Evolutionary conservation across 352 stramenopile genomes (phyloP), one percentile per base, ranked within the genome.

Genomic region (Pythium coloratum): DNA sequence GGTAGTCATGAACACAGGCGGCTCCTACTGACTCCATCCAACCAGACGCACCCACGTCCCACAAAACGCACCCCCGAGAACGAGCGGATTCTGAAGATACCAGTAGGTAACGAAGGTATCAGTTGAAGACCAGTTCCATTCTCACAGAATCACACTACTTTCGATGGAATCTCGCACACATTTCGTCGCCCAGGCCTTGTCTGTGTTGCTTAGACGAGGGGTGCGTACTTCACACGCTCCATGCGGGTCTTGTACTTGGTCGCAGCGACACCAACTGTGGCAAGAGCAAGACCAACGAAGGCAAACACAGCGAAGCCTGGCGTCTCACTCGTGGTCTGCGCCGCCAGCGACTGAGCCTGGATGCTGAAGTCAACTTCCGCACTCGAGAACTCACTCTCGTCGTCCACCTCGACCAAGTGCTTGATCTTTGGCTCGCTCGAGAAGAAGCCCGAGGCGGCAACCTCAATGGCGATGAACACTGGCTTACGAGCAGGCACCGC

Each of bases 401-500:
- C 38, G 18, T 56, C 58, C 7, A 20, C 13, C 2, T 59, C 33
- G 34, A 50, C 10, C 26, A 47, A 12, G 18, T 50, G 13, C 9
- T 58, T 10, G 26, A 58, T 42, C 26, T 20, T 32, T 20, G 59
- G 44, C 18, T 66, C n/a, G 34, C 34, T 34, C 49, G 42, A 66
- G 34, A 53, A 54, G 13, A 59, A 4, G 5, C 40, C 49, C 47
- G n/a, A 26, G 14, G 28, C 9, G 5, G 14, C 24, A 10, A 36
- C 32, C 46, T 61, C 28, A 9, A 67, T 8, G 24, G 24, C 51
- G 26, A 61, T 30, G 51, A 55, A 55, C 61, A 36, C 12, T 12
- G 38, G 34, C 24, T 32, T 18, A 24, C 33, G 33, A 1, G 38
- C 6, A 20, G 61, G 61, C n/a, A 54, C n/a, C 18, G 30, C 1